A percentile compares a stretch with the other conserved stretches of the same genome.
phyloP scores from a whole-genome alignment of 805 yeast species.

The Blastobotrys chiropterorum region DNA sequence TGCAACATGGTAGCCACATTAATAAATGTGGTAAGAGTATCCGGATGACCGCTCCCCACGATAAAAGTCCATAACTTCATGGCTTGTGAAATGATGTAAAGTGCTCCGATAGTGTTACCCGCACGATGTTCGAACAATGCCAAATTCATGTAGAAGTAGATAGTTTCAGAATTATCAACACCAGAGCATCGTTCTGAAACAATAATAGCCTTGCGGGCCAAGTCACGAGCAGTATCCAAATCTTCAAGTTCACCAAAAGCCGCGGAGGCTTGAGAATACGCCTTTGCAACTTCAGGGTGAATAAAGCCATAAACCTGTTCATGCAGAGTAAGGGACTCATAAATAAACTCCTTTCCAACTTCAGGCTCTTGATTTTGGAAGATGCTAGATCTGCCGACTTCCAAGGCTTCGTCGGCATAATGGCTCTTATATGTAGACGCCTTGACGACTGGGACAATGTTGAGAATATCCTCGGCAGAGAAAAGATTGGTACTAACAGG shows the following conservation, averaged over 20 bases:
- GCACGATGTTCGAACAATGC: constrained; percentile 64
- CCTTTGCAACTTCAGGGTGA: constrained; percentile 71
- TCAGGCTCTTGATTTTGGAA: constrained; percentile 24
- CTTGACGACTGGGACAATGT: constrained; percentile 71
- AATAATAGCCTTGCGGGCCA: constrained; percentile 61
- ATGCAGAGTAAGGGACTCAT: constrained; percentile 63
- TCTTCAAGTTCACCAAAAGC: constrained; percentile 56
- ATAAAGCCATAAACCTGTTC: constrained; percentile 82
- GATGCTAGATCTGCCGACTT: constrained; percentile 31
- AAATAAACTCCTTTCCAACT: constrained; percentile 55
- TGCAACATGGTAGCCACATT: constrained; percentile 58
- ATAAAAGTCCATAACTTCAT: constrained; percentile 51
- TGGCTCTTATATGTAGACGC: constrained; percentile 60
- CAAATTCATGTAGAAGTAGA: constrained; percentile 65
- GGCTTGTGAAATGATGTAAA: constrained; percentile 57
- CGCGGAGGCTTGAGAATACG: constrained; percentile 60
- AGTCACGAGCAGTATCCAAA: constrained; percentile 51
- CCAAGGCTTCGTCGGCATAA: constrained; percentile 62
- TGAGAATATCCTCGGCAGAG: constrained; percentile 56
- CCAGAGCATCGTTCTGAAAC: constrained; percentile 80
- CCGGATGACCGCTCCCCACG: constrained; percentile 65
- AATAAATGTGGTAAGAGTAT: constrained; percentile 54
- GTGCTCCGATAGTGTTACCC: constrained; percentile 52
- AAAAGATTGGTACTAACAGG: constrained; percentile 33
- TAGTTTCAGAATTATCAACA: constrained; percentile 68